Conservation (phyloP, 768 basidiomycete genomes). For the Xerocomellus dryophilus region DNA sequence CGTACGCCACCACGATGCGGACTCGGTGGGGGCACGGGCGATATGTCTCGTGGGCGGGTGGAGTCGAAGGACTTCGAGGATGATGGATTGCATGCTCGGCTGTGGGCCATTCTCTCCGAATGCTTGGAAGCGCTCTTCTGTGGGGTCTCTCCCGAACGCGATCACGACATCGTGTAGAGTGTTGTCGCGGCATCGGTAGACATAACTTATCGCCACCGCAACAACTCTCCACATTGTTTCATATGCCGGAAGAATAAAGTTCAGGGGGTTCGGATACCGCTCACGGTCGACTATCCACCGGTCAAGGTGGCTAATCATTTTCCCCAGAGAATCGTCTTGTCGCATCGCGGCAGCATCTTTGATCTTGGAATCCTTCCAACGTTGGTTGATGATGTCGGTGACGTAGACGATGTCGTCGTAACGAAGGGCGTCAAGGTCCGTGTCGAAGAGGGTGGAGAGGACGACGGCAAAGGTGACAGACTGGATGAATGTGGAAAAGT, state of each 20-base stretch:
- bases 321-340: conserved; percentile 30
- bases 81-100: conserved; percentile 24
- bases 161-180: conserved; percentile 27
- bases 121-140: conserved; percentile 15
- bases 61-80: conserved; percentile 29
- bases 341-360: conserved; percentile 11
- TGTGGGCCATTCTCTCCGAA: conserved; percentile 12
- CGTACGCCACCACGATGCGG: conserved; percentile 14
- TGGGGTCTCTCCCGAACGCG: conserved; percentile 22
- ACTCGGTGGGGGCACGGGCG: conserved; percentile 8
- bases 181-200: conserved; percentile 24
- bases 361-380: conserved; percentile 26
- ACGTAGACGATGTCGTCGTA: conserved; percentile 39
- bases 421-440: conserved; percentile 29
- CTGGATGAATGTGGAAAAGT: conserved; percentile 43
- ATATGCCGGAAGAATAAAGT: conserved; percentile 58
- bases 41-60: conserved; percentile 29
- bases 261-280: conserved; percentile 36
- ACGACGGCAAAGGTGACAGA: conserved; percentile 42
- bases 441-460: conserved; percentile 40
- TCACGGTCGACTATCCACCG: conserved; percentile 37
- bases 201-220: conserved; percentile 40
- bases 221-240: conserved; percentile 67
- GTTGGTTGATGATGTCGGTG: conserved; percentile 37
- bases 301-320: conserved; percentile 28